phyloP scores from a whole-genome alignment of 805 yeast species.

The Diddensiella transvaalensis region DNA sequence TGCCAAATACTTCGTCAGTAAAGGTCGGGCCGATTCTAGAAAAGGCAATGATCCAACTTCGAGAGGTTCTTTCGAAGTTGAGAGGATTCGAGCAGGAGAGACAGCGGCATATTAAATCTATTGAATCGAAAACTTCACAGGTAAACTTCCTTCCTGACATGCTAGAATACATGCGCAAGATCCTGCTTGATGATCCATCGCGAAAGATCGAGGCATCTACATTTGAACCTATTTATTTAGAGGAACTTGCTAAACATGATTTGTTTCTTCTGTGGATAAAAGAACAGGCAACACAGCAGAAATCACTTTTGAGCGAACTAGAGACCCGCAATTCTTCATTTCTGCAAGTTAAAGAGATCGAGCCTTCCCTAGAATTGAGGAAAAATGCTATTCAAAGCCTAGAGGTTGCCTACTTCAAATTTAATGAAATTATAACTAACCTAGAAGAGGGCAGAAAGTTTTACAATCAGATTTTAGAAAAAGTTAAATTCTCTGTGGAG shows the following conservation, averaged over 20 bases:
- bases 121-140: conserved; percentile 12
- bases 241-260: conserved; percentile 41
- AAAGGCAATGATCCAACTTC: conserved; percentile 33
- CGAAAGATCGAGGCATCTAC: conserved; percentile 14
- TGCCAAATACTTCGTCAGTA: conserved; percentile 34
- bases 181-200: not conserved
- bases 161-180: not conserved
- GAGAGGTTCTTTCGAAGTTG: conserved; percentile 22
- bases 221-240: conserved; percentile 28
- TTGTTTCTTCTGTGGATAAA: conserved; percentile 49
- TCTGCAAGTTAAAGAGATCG: conserved; percentile 22
- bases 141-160: conserved; percentile 14
- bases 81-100: conserved; percentile 25
- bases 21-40: conserved; percentile 36
- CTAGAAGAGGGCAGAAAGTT: conserved; percentile 67
- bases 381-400: conserved; percentile 49
- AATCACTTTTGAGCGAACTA: conserved; percentile 39
- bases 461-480: conserved; percentile 57
- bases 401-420: conserved; percentile 49
- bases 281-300: conserved; percentile 39
- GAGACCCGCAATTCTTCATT: conserved; percentile 27
- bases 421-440: conserved; percentile 54
- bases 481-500: conserved; percentile 42
- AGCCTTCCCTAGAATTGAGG: conserved; percentile 37
- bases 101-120: conserved; percentile 20